phyloP scores from a whole-genome alignment of 441 rosid species.

The Populus tomentosa region DNA sequence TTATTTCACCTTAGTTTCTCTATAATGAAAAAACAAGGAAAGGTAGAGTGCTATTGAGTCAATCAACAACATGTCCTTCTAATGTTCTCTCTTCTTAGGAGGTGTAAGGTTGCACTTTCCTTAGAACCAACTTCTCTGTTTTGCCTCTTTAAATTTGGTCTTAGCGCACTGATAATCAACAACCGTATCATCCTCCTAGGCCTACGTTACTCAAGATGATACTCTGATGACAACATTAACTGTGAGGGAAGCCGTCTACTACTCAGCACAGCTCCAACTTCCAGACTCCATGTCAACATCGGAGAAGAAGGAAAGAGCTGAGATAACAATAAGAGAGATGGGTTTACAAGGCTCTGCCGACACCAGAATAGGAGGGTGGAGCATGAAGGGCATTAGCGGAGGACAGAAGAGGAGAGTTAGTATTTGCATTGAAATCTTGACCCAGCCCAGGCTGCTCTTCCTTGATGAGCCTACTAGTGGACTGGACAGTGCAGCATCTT shows the following conservation, averaged over 20 bases:
- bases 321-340: neutral
- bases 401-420: neutral
- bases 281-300: neutral
- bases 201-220: neutral
- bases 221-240: neutral
- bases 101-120: neutral
- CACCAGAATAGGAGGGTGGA: neutral
- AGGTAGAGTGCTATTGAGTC: neutral
- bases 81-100: neutral
- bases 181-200: neutral
- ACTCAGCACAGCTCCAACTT: neutral
- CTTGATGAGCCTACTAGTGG: neutral
- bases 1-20: neutral
- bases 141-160: conserved; percentile 22
- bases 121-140: too few relatives aligned
- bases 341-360: neutral
- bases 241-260: neutral
- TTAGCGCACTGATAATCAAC: too few relatives aligned
- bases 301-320: neutral
- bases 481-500: neutral
- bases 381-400: neutral
- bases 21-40: neutral
- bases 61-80: neutral
- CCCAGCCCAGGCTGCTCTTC: neutral
- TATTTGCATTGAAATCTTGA: neutral